Conservation (phyloP, 1,139 yeast genomes). For the Nakaseomyces glabratus region DNA sequence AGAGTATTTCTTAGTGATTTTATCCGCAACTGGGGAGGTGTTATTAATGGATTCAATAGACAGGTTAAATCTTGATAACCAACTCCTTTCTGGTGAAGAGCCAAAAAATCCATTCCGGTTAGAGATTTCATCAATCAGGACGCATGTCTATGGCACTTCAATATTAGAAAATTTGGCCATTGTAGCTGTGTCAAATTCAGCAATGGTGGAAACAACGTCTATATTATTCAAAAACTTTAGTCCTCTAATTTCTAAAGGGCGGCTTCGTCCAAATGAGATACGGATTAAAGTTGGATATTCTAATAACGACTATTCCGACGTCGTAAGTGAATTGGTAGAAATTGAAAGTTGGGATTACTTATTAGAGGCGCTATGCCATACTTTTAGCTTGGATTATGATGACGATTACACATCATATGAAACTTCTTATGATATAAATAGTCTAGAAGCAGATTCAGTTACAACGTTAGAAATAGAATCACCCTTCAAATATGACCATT, state of each 20-base stretch:
- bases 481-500: conserved; percentile 7
- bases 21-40: not conserved
- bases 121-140: no score
- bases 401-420: conserved; percentile 23
- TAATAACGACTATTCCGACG: conserved; percentile 27
- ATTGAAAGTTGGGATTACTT: conserved; percentile 24
- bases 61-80: not conserved
- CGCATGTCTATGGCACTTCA: conserved; percentile 11
- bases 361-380: conserved; percentile 27
- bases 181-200: conserved; percentile 24
- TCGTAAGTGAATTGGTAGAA: conserved; percentile 26
- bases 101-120: no score
- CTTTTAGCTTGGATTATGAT: conserved; percentile 26
- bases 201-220: conserved; percentile 21
- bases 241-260: conserved; percentile 16
- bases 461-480: conserved; percentile 13
- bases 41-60: not conserved
- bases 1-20: not conserved
- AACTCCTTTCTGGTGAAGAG: no score
- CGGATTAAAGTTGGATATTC: conserved; percentile 30
- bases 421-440: conserved; percentile 4
- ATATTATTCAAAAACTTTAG: conserved; percentile 20
- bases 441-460: conserved; percentile 9
- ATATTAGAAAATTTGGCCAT: conserved; percentile 16
- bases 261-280: conserved; percentile 22